phyloP scores from a whole-genome alignment of 2,329 filamentous ascomycete species.

The Colletotrichum australisinense region DNA sequence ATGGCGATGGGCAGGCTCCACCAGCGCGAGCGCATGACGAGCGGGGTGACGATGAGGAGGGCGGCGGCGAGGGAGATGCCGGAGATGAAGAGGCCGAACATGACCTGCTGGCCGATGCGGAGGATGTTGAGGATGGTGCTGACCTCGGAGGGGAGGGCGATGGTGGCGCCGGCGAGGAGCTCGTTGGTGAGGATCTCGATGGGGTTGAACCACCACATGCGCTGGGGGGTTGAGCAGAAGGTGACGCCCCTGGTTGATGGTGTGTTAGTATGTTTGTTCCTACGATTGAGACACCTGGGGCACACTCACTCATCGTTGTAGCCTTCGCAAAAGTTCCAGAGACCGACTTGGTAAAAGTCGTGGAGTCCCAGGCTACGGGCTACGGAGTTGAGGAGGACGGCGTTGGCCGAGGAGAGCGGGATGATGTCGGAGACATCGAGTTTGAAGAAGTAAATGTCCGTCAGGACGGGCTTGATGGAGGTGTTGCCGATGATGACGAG shows the following conservation, averaged over 20 bases:
- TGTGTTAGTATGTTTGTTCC: slow-evolving; percentile 55
- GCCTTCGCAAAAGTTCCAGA: slow-evolving; percentile 94
- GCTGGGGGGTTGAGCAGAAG: slow-evolving; percentile 75
- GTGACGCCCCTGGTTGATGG: slow-evolving; percentile 71
- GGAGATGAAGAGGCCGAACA: slow-evolving; percentile 89
- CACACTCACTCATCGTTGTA: slow-evolving; percentile 70
- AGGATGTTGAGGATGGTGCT: slow-evolving; percentile 80
- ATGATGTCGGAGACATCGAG: slow-evolving; percentile 87
- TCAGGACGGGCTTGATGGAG: slow-evolving; percentile 69
- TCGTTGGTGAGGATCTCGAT: slow-evolving; percentile 84
- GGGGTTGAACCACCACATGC: slow-evolving; percentile 92
- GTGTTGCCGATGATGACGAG: slow-evolving; percentile 84
- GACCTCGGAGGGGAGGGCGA: slow-evolving; percentile 82
- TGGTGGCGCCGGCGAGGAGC: slow-evolving; percentile 83
- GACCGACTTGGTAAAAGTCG: slow-evolving; percentile 92
- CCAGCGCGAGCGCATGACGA: slow-evolving; percentile 65
- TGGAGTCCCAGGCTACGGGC: slow-evolving; percentile 87
- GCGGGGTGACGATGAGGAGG: slow-evolving; percentile 73
- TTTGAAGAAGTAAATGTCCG: slow-evolving; percentile 84
- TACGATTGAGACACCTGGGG: not conserved
- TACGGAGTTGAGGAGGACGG: slow-evolving; percentile 84
- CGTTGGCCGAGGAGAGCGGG: slow-evolving; percentile 74
- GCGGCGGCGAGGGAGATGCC: slow-evolving; percentile 77
- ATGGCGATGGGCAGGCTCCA: slow-evolving; percentile 76
- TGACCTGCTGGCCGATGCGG: slow-evolving; percentile 79